phyloP scores from a whole-genome alignment of 164 flowering plant genomes.

The Umbilicus rupestris region DNA sequence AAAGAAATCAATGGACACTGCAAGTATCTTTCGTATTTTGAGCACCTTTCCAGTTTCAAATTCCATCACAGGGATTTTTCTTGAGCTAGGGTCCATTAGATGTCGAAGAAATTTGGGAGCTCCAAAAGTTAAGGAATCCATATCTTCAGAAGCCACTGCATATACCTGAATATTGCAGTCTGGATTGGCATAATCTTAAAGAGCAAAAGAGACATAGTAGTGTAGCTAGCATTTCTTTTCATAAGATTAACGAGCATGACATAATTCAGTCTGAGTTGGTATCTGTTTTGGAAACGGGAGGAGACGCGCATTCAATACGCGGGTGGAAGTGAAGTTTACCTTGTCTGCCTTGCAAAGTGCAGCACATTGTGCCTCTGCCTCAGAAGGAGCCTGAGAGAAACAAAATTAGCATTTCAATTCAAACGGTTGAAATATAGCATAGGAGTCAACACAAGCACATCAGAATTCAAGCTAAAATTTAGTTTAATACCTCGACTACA shows the following conservation, averaged over 20 bases:
- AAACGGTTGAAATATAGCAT: background rate
- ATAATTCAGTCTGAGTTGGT: background rate
- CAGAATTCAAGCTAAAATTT: background rate
- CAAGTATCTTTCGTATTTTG: background rate
- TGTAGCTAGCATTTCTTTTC: background rate
- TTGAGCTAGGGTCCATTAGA: slow-evolving; percentile 94
- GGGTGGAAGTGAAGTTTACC: slow-evolving; percentile 27
- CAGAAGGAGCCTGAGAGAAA: slow-evolving; percentile 75
- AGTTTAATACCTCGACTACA: slow-evolving; percentile 65
- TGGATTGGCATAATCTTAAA: background rate
- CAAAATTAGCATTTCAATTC: slow-evolving; percentile 2
- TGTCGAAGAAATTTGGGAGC: slow-evolving; percentile 93
- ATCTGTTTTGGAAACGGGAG: background rate
- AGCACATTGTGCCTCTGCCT: slow-evolving; percentile 98
- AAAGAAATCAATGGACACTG: background rate
- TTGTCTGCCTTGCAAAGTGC: slow-evolving; percentile 82
- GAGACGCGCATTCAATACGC: background rate
- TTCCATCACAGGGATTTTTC: slow-evolving; percentile 91
- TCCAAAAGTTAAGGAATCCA: slow-evolving; percentile 99
- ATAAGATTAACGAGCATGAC: background rate
- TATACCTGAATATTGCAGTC: slow-evolving; percentile 46
- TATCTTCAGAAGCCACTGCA: slow-evolving; percentile 98
- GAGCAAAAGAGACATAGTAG: too few species aligned
- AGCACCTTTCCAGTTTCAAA: slow-evolving; percentile 79
- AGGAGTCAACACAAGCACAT: background rate